phyloP scores from a whole-genome alignment of 1,284 basidiomycete species.

The Inonotus hispidus region DNA sequence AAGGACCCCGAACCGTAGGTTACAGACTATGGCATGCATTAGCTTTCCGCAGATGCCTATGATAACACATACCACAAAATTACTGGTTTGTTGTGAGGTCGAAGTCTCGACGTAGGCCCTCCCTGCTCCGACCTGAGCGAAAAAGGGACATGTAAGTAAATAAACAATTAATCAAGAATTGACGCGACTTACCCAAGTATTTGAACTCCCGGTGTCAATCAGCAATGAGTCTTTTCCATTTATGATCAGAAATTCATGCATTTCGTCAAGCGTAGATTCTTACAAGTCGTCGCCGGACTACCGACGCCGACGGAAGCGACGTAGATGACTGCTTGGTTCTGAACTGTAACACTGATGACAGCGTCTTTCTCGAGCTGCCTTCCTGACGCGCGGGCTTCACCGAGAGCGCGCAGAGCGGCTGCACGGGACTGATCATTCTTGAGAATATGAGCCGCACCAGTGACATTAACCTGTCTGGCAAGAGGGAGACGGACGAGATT shows the following conservation, averaged over 20 bases:
- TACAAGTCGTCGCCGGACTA: constrained; percentile 17
- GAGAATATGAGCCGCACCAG: constrained; percentile 41
- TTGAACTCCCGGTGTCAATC: constrained; percentile 20
- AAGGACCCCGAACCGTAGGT: constrained; percentile 21
- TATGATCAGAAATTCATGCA: too few relatives aligned
- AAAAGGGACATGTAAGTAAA: neutral
- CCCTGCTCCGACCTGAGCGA: constrained; percentile 21
- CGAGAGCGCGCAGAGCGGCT: constrained; percentile 36
- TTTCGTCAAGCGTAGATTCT: too few relatives aligned
- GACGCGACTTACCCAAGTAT: constrained; percentile 23
- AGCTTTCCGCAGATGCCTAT: too few relatives aligned
- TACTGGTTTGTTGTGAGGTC: too few relatives aligned
- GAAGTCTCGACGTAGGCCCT: too few relatives aligned
- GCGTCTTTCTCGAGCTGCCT: constrained; percentile 32
- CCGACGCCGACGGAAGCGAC: constrained; percentile 16
- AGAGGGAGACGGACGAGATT: constrained; percentile 40
- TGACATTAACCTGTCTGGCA: constrained; percentile 44
- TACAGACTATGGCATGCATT: too few relatives aligned
- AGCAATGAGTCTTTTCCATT: too few relatives aligned
- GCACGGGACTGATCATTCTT: constrained; percentile 51
- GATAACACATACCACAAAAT: too few relatives aligned
- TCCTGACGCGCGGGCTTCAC: constrained; percentile 29
- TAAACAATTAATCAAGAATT: neutral
- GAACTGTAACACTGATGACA: constrained; percentile 19
- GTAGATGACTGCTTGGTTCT: constrained; percentile 15